Evolutionary conservation across 1,139 yeast species (phyloP).

Genomic region (Pneumocystis jirovecii): DNA sequence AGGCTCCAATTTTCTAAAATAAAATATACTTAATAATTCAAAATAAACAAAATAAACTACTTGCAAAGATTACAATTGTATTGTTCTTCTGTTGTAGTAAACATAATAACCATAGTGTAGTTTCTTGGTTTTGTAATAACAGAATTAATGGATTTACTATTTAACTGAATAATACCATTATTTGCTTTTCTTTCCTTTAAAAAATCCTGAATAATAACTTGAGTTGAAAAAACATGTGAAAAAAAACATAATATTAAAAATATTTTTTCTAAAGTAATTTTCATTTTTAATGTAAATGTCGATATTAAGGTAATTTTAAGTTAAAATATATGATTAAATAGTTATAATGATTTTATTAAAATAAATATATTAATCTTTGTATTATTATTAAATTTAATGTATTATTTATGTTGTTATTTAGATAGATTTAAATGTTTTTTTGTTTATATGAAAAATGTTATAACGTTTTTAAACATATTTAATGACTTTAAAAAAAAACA

Average conservation of each 20-base stretch:
- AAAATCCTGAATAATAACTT: background rate
- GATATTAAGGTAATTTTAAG: background rate
- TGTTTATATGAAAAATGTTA: background rate
- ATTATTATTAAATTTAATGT: background rate
- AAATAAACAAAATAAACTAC: background rate
- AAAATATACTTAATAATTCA: background rate
- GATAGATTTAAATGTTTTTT: background rate
- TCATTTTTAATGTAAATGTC: background rate
- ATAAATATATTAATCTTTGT: background rate
- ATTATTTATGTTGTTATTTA: background rate
- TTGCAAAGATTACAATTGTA: background rate
- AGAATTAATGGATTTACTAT: slow-evolving; percentile 45
- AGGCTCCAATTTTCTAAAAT: background rate
- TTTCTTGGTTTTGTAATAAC: slow-evolving; percentile 36
- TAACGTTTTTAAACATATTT: background rate
- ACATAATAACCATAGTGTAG: background rate
- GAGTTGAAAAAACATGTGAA: background rate
- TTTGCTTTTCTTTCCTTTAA: background rate
- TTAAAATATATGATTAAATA: background rate
- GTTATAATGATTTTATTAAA: no score
- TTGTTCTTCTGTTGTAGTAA: background rate
- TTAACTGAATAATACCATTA: slow-evolving; percentile 35
- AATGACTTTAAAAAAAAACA: background rate
- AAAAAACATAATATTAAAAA: background rate
- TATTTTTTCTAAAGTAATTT: background rate